phyloP scores from a whole-genome alignment of 371 early-diverging fungal genomes.

The Mortierella polycephala region DNA sequence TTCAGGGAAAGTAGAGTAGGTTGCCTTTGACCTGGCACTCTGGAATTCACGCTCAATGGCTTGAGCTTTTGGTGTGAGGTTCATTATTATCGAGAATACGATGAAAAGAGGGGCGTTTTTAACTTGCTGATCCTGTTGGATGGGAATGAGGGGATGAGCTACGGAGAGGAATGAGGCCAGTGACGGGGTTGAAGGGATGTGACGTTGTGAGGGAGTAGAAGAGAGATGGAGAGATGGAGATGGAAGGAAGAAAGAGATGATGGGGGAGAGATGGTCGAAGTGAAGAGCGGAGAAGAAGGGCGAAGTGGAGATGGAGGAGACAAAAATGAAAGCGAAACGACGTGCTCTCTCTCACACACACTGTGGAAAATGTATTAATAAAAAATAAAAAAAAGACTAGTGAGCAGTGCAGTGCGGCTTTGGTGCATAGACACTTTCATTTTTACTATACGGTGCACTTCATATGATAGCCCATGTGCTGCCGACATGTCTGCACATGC shows the following conservation, averaged over 20 bases:
- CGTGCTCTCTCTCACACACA: too few species aligned
- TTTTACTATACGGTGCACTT: too few species aligned
- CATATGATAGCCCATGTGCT: too few species aligned
- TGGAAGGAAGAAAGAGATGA: not conserved
- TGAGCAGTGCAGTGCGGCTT: too few species aligned
- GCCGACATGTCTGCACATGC: too few species aligned
- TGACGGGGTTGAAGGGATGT: not conserved
- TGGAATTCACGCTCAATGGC: conserved; percentile 42
- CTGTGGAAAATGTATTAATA: too few species aligned
- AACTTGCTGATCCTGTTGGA: not conserved
- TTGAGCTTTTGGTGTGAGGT: conserved; percentile 32
- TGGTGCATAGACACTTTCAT: too few species aligned
- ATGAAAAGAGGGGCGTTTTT: not conserved
- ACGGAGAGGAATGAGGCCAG: not conserved
- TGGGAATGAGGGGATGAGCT: not conserved
- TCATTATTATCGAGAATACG: conserved; percentile 11
- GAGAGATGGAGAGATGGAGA: not conserved
- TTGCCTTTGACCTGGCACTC: conserved; percentile 35
- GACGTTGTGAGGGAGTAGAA: not conserved
- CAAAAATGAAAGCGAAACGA: not conserved
- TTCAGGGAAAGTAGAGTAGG: conserved; percentile 59
- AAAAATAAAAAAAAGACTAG: too few species aligned
- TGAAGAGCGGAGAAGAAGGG: conserved; percentile 4
- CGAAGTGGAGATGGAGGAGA: not conserved
- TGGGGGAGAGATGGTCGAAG: conserved; percentile 3